Evolutionary conservation across 2,329 filamentous ascomycete species (phyloP), one percentile per base, ranked within the genome.

Genomic region (Exophiala lecanii-corni): DNA sequence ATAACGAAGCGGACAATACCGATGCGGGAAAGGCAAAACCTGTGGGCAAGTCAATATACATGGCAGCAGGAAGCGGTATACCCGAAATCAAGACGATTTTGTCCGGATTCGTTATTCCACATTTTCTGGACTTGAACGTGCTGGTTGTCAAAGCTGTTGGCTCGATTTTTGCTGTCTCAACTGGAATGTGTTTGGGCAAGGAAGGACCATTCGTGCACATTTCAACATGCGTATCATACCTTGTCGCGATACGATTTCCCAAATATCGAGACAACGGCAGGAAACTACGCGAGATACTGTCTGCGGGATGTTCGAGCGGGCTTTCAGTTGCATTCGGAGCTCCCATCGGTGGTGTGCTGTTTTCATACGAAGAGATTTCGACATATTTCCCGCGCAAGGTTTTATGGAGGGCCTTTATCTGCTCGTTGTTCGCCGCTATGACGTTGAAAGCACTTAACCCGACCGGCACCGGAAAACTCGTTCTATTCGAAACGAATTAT

Each of bases 191-290:
- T 53, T 59, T 81, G 3, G 78, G 78, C 1, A 80, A 81, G 61
- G 76, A 81, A 67, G 76, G 77, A 0, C 76, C 76, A 0, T 79
- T 80, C 50, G 75, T 81, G 1, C 76, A 80, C 57, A 79, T 80
- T 25, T 75, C 73, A 1, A 76, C 76, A 2, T 79, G 75, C 51
- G 70, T 76, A 0, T 75, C 75, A 5, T 72, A 76, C 51, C 63
- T 79, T 2, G 68, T 78, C 1, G 73, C 70, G 6, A 66, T 56
- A 13, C 46, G 61, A n/a, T 73, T 79, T 32, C 71, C 73, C 0
- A 79, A 79, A 53, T 79, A 79, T 55, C 60, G 64, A n/a, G 64
- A 72, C 6, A 80, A 80, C 55, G 72, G 72, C 6, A 62, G 75
- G 30, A 78, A 79, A 57, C 70, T 79, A 65, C 63, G 76, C 9